Conservation (phyloP, 495 filamentous ascomycete genomes). For the Tetracladium marchalianum region DNA sequence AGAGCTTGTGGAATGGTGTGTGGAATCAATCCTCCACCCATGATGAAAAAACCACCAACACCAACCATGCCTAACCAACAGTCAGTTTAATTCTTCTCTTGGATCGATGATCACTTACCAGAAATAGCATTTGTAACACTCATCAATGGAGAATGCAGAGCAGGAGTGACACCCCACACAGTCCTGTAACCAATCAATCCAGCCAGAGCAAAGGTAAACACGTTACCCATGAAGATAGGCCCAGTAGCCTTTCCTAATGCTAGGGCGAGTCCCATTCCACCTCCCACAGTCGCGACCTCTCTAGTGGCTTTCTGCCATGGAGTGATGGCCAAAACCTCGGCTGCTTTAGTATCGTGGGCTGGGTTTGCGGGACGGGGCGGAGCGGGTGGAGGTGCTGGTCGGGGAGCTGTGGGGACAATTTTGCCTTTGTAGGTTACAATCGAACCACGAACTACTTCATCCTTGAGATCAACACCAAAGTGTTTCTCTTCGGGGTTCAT, state of each 20-base stretch:
- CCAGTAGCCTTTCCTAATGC: constrained; percentile 67
- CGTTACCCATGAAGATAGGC: constrained; percentile 72
- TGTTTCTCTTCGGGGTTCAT: constrained; percentile 64
- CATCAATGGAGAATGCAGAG: constrained; percentile 75
- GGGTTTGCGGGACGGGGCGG: constrained; percentile 37
- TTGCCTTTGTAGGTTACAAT: constrained; percentile 68
- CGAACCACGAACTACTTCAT: constrained; percentile 71
- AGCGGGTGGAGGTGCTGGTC: constrained; percentile 57
- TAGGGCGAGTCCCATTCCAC: constrained; percentile 60
- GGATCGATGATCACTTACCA: constrained; percentile 26
- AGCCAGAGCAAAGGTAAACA: constrained; percentile 69
- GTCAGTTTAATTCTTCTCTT: not conserved
- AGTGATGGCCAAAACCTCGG: constrained; percentile 51
- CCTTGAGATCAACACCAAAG: constrained; percentile 63
- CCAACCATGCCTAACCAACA: constrained; percentile 55
- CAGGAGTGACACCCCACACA: constrained; percentile 69
- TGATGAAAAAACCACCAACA: constrained; percentile 71
- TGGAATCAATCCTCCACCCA: constrained; percentile 65
- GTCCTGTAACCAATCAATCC: constrained; percentile 72
- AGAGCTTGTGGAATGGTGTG: constrained; percentile 66
- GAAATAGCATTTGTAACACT: constrained; percentile 82
- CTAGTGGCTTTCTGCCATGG: constrained; percentile 68
- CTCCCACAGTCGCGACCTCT: constrained; percentile 58
- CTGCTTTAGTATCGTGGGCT: constrained; percentile 34
- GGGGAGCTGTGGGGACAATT: constrained; percentile 61